Evolutionary conservation across 1,139 yeast genomes (phyloP).

Genomic region (Suhomyces ambrosiae): DNA sequence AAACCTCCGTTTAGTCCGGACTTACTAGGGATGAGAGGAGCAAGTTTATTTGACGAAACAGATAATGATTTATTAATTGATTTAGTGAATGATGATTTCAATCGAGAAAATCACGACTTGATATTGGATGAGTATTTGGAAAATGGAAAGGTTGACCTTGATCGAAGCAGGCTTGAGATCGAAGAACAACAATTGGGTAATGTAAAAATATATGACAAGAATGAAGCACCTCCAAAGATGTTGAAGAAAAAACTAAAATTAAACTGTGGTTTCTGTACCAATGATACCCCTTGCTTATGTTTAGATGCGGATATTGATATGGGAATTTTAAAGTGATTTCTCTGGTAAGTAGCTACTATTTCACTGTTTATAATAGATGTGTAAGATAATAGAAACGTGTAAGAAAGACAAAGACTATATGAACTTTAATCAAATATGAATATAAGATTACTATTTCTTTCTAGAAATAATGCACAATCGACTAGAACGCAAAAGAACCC

Average conservation of each 20-base stretch:
- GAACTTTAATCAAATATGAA: too few relatives aligned
- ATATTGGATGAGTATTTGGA: conserved; percentile 13
- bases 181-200: conserved; percentile 19
- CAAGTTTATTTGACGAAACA: conserved; percentile 22
- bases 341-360: too few relatives aligned
- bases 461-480: too few relatives aligned
- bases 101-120: conserved; percentile 10
- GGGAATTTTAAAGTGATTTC: conserved; percentile 7
- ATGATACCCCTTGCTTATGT: conserved; percentile 46
- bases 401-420: too few relatives aligned
- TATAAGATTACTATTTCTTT: too few relatives aligned
- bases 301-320: conserved; percentile 30
- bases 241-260: conserved; percentile 20
- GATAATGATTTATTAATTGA: conserved; percentile 10
- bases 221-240: conserved; percentile 12
- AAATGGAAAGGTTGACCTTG: conserved; percentile 9
- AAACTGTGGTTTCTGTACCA: conserved; percentile 47
- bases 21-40: conserved; percentile 22
- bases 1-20: conserved; percentile 21
- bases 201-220: conserved; percentile 16
- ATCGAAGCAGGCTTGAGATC: conserved; percentile 14
- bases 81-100: conserved; percentile 10
- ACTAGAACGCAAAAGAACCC: too few relatives aligned
- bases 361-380: too few relatives aligned
- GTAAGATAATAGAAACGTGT: conserved; percentile 1